A percentile compares a stretch with the other conserved stretches of the same genome.
Evolutionary conservation across 495 filamentous ascomycete species (phyloP).

Genomic region (Aspergillus indologenus): DNA sequence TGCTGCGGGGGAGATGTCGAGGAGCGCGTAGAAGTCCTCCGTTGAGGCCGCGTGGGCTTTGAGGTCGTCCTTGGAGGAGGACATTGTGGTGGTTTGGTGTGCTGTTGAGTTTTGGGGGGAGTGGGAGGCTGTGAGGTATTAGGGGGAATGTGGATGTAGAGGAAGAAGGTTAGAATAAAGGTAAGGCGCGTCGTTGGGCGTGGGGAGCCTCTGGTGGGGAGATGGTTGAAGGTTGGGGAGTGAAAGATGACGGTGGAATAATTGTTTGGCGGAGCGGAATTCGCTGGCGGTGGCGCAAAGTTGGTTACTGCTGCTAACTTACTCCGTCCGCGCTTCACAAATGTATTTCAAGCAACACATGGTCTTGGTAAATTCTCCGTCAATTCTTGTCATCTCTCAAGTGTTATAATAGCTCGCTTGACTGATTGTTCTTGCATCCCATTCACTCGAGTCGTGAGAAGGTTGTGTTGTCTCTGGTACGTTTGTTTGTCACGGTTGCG

Average conservation of each 20-base stretch:
- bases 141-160: background rate
- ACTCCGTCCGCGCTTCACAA: no score
- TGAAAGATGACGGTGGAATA: background rate
- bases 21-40: slow-evolving; percentile 82
- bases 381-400: no score
- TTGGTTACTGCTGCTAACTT: no score
- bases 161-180: no score
- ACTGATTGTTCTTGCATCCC: no score
- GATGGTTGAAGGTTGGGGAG: background rate
- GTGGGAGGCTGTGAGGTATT: background rate
- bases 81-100: slow-evolving; percentile 18
- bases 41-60: slow-evolving; percentile 53
- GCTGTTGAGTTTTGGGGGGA: background rate
- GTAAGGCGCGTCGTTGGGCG: background rate
- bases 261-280: background rate
- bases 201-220: background rate
- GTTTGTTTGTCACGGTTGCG: no score
- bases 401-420: no score
- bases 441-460: no score
- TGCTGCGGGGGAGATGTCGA: slow-evolving; percentile 62
- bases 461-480: no score
- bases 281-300: slow-evolving; percentile 13
- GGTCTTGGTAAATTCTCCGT: no score
- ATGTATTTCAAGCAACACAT: no score
- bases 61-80: slow-evolving; percentile 52